These are phyloP conservation scores for Fraxinus latifolia DNA, from an alignment of 305 asterid genomes.

Conservation along the genomic window DNA sequence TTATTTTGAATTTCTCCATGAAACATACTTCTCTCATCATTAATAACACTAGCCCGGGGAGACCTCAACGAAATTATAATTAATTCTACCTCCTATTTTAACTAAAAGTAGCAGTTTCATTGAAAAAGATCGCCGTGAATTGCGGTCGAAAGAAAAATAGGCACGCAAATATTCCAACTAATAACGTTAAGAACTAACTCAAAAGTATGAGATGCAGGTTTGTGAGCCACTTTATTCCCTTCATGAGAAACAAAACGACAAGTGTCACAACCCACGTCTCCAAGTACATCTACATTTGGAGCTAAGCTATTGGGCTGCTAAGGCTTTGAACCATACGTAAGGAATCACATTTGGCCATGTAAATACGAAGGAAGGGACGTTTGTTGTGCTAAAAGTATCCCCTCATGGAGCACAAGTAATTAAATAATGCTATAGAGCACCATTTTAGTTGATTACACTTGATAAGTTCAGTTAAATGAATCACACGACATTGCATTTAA, in stretches of 20 bases:
- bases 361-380: background rate
- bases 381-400: background rate
- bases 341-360: background rate
- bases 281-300: background rate
- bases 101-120: background rate
- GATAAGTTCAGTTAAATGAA: no score
- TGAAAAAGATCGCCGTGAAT: background rate
- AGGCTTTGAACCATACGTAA: background rate
- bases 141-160: background rate
- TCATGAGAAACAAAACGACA: background rate
- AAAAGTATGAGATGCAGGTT: background rate
- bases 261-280: background rate
- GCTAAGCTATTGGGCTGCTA: background rate
- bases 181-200: background rate
- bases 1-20: background rate
- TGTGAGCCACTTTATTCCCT: background rate
- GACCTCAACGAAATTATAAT: background rate
- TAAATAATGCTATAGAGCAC: background rate
- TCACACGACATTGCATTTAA: background rate
- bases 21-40: background rate
- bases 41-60: background rate
- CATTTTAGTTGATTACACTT: no score
- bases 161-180: background rate
- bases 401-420: background rate
- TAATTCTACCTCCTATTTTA: background rate